A percentile compares a stretch with the other conserved stretches of the same genome.
phyloP scores from a whole-genome alignment of 768 basidiomycete species.

The Mrakia gelida region DNA sequence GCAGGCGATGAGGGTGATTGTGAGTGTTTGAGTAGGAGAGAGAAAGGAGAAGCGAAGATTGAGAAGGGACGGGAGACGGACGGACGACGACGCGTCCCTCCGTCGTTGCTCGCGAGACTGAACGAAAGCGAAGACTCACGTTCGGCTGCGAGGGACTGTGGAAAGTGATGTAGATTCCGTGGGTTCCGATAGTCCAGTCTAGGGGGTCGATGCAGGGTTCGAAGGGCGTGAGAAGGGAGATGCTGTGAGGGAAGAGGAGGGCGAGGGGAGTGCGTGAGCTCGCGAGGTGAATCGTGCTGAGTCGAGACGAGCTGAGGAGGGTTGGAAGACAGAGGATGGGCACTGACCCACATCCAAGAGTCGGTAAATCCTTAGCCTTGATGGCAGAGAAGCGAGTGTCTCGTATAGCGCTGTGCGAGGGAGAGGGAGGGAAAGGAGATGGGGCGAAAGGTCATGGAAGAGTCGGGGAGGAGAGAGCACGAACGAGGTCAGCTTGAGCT shows the following conservation, averaged over 20 bases:
- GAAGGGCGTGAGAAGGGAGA: slow-evolving; percentile 91
- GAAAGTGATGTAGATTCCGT: slow-evolving; percentile 88
- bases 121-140: slow-evolving; percentile 11
- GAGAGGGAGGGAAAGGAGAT: neutral
- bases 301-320: neutral
- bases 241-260: slow-evolving; percentile 48
- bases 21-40: neutral
- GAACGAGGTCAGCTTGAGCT: neutral
- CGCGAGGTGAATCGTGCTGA: neutral
- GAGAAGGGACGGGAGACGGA: neutral
- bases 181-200: slow-evolving; percentile 87
- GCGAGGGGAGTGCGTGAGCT: neutral
- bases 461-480: neutral
- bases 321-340: neutral
- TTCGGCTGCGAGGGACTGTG: neutral
- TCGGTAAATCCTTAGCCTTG: slow-evolving; percentile 66
- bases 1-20: slow-evolving; percentile 59
- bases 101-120: neutral
- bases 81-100: neutral
- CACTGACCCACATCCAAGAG: slow-evolving; percentile 79
- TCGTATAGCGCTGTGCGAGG: slow-evolving; percentile 61
- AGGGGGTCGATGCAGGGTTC: slow-evolving; percentile 77
- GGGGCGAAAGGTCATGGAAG: neutral
- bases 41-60: neutral
- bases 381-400: slow-evolving; percentile 81